These are phyloP conservation scores for Arachis stenosperma DNA, from an alignment of 306 rosid genomes.

Conservation along the genomic window DNA sequence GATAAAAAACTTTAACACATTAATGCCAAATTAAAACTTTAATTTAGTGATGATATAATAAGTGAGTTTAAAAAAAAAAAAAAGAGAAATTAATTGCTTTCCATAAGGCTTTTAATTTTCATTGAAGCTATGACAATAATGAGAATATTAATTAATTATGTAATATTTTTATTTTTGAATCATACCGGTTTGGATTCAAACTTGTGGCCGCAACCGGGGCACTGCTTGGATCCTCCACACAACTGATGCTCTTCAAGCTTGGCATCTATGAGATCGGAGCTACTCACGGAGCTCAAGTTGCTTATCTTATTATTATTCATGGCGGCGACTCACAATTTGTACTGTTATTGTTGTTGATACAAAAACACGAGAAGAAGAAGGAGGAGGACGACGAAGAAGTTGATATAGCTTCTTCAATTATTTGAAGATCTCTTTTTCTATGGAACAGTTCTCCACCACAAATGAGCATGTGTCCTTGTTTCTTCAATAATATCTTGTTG, in stretches of 20 bases:
- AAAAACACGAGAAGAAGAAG: too few relatives aligned
- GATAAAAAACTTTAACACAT: slow-evolving; percentile 37
- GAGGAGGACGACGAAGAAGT: too few relatives aligned
- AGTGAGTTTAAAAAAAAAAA: not conserved
- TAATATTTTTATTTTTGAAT: not conserved
- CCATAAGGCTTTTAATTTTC: slow-evolving; percentile 30
- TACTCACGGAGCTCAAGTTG: slow-evolving; percentile 57
- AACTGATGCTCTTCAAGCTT: slow-evolving; percentile 95
- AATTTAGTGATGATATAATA: slow-evolving; percentile 20
- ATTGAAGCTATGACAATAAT: slow-evolving; percentile 17
- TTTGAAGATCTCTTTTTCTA: slow-evolving; percentile 26
- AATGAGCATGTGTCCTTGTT: slow-evolving; percentile 46
- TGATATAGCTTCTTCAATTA: slow-evolving; percentile 10
- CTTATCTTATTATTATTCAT: slow-evolving; percentile 55
- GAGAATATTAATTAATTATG: slow-evolving; percentile 47
- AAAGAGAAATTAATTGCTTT: slow-evolving; percentile 18
- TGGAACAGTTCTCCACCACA: slow-evolving; percentile 37
- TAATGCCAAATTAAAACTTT: not conserved
- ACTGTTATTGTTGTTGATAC: slow-evolving; percentile 17
- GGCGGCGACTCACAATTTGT: not conserved
- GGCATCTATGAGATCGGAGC: slow-evolving; percentile 91
- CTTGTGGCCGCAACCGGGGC: slow-evolving; percentile 96
- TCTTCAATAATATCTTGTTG: slow-evolving; percentile 17
- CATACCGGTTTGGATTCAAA: slow-evolving; percentile 86
- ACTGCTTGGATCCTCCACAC: slow-evolving; percentile 98